These are phyloP conservation scores for Alternaria incomplexa DNA, from an alignment of 2,329 filamentous ascomycete species.

Conservation along the genomic window DNA sequence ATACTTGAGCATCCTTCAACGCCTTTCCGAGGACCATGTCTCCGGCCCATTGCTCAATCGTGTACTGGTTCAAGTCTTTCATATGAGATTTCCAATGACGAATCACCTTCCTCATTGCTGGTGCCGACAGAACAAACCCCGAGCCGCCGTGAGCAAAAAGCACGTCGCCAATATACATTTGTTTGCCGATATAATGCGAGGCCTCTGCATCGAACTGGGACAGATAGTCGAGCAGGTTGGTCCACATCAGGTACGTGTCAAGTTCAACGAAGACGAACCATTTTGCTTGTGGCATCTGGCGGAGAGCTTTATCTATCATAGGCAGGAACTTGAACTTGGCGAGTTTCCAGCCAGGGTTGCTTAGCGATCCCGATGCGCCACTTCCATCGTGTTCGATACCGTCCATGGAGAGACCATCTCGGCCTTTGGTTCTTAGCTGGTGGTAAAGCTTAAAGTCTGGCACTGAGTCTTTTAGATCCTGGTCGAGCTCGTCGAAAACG, in stretches of 20 bases:
- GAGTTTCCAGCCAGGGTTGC: conserved; percentile 29
- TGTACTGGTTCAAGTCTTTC: conserved; percentile 52
- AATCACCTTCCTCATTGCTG: conserved; percentile 49
- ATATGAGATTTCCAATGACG: conserved; percentile 48
- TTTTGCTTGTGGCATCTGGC: conserved; percentile 52
- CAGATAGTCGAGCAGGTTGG: conserved; percentile 60
- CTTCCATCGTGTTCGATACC: conserved; percentile 21
- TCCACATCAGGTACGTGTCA: conserved; percentile 63
- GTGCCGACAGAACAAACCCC: conserved; percentile 57
- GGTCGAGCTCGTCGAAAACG: conserved; percentile 32
- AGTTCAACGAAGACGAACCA: conserved; percentile 66
- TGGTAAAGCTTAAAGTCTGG: conserved; percentile 42
- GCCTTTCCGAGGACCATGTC: conserved; percentile 59
- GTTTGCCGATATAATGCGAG: conserved; percentile 59
- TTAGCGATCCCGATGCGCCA: conserved; percentile 1
- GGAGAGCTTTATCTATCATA: conserved; percentile 33
- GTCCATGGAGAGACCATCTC: conserved; percentile 20
- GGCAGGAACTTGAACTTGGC: conserved; percentile 47
- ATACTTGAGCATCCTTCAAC: conserved; percentile 50
- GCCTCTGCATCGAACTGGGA: conserved; percentile 53
- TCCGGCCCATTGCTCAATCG: conserved; percentile 57
- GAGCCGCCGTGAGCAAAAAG: conserved; percentile 62
- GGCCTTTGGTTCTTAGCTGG: conserved; percentile 30
- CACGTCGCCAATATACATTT: conserved; percentile 58
- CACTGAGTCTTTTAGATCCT: conserved; percentile 26